These are phyloP conservation scores for Synchytrium microbalum DNA, from an alignment of 371 early-diverging fungal species.

Conservation along the genomic window DNA sequence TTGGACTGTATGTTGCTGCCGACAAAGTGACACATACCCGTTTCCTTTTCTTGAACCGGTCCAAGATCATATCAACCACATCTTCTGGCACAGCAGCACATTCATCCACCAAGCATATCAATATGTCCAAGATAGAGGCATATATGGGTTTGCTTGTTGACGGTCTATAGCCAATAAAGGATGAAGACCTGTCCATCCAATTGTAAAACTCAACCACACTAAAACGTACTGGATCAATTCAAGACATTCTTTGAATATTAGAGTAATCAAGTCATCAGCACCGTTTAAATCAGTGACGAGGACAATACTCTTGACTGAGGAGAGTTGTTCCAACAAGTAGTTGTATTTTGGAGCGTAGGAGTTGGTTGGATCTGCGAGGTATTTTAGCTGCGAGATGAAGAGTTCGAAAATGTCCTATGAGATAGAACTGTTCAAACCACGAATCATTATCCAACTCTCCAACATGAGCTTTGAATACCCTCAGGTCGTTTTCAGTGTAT, in stretches of 20 bases:
- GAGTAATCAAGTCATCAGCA: constrained; percentile 55
- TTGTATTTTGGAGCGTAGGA: constrained; percentile 63
- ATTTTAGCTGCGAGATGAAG: constrained; percentile 63
- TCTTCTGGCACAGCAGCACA: constrained; percentile 58
- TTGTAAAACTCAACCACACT: neutral
- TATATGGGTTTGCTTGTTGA: constrained; percentile 67
- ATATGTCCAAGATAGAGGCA: constrained; percentile 70
- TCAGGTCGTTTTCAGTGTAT: constrained; percentile 61
- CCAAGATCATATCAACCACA: constrained; percentile 67
- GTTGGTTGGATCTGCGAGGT: constrained; percentile 46
- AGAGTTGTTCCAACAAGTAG: constrained; percentile 79
- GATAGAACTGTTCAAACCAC: constrained; percentile 2
- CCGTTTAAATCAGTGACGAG: constrained; percentile 63
- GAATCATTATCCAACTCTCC: neutral
- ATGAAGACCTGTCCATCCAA: neutral
- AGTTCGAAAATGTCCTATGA: constrained; percentile 65
- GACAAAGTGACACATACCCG: constrained; percentile 38
- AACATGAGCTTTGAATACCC: constrained; percentile 31
- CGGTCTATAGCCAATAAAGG: constrained; percentile 29
- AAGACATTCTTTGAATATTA: constrained; percentile 57
- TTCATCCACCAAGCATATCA: constrained; percentile 78
- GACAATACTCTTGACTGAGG: constrained; percentile 73
- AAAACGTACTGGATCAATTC: constrained; percentile 43
- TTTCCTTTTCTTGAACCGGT: constrained; percentile 59
- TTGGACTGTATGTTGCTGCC: no score